phyloP scores from a whole-genome alignment of 352 stramenopile genomes.

The Phytophthora uliginosa region DNA sequence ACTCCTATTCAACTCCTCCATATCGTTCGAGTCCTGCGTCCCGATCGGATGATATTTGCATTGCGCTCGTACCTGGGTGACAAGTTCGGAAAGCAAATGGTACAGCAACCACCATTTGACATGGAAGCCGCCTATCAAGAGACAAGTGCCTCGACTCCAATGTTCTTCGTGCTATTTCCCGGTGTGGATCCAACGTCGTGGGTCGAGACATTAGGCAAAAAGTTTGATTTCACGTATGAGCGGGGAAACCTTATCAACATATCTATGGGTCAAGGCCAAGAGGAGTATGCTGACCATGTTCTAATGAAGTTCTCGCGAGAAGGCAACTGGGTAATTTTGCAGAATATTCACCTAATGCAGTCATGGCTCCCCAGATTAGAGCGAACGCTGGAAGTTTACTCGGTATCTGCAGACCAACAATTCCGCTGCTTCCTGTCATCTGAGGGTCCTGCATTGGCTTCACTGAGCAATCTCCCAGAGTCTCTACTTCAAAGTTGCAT shows the following conservation, averaged over 20 bases:
- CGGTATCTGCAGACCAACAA: conserved; percentile 88
- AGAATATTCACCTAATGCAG: conserved; percentile 95
- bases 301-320: conserved; percentile 80
- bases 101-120: conserved; percentile 91
- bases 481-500: conserved; percentile 89
- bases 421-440: conserved; percentile 97
- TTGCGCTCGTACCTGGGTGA: conserved; percentile 72
- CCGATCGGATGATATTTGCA: conserved; percentile 85
- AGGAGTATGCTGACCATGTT: conserved; percentile 74
- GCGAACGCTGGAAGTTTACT: conserved; percentile 78
- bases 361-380: conserved; percentile 91
- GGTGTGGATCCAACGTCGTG: conserved; percentile 90
- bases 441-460: conserved; percentile 85
- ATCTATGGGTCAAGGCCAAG: conserved; percentile 93
- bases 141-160: conserved; percentile 91
- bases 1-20: conserved; percentile 77
- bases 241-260: conserved; percentile 83
- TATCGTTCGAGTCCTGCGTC: conserved; percentile 83
- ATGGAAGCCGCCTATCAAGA: conserved; percentile 90
- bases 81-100: conserved; percentile 64
- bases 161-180: conserved; percentile 95
- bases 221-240: conserved; percentile 87
- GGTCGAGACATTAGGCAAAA: conserved; percentile 87
- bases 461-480: conserved; percentile 92
- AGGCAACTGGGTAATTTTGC: conserved; percentile 91